Conservation (phyloP, 2,329 filamentous ascomycete species). For the Ilyonectria mors-panacis region DNA sequence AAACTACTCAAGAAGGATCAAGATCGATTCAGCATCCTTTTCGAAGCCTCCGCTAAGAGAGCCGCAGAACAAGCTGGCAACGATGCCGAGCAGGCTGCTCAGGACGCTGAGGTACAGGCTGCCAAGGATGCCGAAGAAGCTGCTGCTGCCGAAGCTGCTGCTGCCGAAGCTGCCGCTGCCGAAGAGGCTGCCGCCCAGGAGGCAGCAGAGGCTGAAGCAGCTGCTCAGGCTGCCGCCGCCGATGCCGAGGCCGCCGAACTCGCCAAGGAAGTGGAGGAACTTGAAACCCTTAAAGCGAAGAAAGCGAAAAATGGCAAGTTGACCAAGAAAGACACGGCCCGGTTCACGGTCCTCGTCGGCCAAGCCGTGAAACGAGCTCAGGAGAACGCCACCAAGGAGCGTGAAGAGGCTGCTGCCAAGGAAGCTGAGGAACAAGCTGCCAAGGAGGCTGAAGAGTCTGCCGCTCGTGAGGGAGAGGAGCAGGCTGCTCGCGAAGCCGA, state of each 20-base stretch:
- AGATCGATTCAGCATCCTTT: constrained; percentile 41
- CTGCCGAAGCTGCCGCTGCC: constrained; percentile 32
- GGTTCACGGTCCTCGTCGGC: constrained; percentile 39
- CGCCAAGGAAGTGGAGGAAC: constrained; percentile 46
- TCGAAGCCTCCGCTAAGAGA: constrained; percentile 30
- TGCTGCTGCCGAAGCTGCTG: constrained; percentile 32
- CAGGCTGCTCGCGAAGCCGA: constrained; percentile 25
- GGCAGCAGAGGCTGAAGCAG: constrained; percentile 39
- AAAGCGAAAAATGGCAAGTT: constrained; percentile 55
- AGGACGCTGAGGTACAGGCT: constrained; percentile 43
- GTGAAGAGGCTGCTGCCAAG: constrained; percentile 35
- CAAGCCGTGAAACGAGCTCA: constrained; percentile 42
- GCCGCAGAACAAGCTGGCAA: constrained; percentile 49
- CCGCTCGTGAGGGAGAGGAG: constrained; percentile 26
- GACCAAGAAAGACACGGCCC: constrained; percentile 39
- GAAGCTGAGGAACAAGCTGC: constrained; percentile 26
- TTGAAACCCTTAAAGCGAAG: constrained; percentile 41
- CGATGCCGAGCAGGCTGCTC: constrained; percentile 48
- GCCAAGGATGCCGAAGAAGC: constrained; percentile 39
- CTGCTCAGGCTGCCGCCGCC: constrained; percentile 34
- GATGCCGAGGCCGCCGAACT: constrained; percentile 36
- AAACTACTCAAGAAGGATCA: constrained; percentile 44
- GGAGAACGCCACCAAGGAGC: constrained; percentile 40
- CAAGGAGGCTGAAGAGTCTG: constrained; percentile 27
- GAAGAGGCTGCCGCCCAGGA: constrained; percentile 30